These are phyloP conservation scores for Coemansia pectinata DNA, from an alignment of 192 early-diverging fungal genomes.

Conservation along the genomic window DNA sequence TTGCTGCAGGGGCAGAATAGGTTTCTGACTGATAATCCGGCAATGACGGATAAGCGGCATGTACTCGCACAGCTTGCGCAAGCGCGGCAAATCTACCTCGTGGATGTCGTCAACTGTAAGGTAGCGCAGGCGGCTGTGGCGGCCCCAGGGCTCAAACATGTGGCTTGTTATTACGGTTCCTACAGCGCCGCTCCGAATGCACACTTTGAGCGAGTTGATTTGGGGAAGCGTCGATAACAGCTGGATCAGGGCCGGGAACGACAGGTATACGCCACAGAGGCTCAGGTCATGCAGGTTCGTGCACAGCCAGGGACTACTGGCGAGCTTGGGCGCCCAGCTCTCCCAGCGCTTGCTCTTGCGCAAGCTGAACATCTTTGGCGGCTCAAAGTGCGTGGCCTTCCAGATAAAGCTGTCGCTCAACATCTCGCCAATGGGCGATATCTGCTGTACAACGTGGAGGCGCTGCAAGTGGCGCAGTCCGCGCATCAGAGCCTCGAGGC, in stretches of 20 bases:
- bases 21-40: constrained; percentile 35
- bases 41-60: constrained; percentile 54
- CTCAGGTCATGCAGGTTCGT: constrained; percentile 37
- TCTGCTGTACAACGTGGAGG: constrained; percentile 51
- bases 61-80: constrained; percentile 53
- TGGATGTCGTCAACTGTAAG: constrained; percentile 52
- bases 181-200: constrained; percentile 36
- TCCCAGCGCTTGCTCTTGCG: constrained; percentile 51
- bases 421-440: constrained; percentile 56
- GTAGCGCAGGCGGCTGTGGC: constrained; percentile 42
- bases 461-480: constrained; percentile 40
- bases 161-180: constrained; percentile 41
- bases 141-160: constrained; percentile 58
- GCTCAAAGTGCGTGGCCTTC: constrained; percentile 49
- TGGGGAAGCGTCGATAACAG: constrained; percentile 47
- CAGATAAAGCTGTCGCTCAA: constrained; percentile 53
- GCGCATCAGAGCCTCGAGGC: constrained; percentile 45
- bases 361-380: constrained; percentile 50
- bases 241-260: constrained; percentile 52
- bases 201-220: constrained; percentile 42
- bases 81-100: constrained; percentile 41
- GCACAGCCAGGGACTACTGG: constrained; percentile 53
- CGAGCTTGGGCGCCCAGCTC: constrained; percentile 55
- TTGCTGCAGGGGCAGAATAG: not conserved
- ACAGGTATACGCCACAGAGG: constrained; percentile 52